Evolutionary conservation across 768 basidiomycete species (phyloP).

Genomic region (Cyathus striatus): DNA sequence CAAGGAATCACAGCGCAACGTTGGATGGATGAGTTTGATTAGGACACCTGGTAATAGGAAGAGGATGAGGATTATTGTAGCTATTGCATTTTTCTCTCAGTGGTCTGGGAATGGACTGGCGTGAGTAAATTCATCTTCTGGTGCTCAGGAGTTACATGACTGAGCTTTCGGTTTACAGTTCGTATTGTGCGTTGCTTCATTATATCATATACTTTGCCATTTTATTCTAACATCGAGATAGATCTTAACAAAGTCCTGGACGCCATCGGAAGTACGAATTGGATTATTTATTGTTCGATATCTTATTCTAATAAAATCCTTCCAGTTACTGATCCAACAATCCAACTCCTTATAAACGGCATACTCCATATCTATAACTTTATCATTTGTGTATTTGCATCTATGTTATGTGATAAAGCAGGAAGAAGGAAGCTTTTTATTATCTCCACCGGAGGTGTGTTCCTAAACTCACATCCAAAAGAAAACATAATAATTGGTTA

Average conservation of each 20-base stretch:
- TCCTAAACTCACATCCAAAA: too few relatives aligned
- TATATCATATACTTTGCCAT: not conserved
- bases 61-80: constrained; percentile 51
- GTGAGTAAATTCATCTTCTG: constrained; percentile 13
- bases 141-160: not conserved
- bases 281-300: constrained; percentile 4
- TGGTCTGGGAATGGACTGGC: constrained; percentile 53
- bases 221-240: constrained; percentile 3
- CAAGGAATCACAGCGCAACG: constrained; percentile 29
- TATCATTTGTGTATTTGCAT: constrained; percentile 42
- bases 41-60: constrained; percentile 46
- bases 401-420: constrained; percentile 41
- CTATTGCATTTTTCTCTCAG: constrained; percentile 56
- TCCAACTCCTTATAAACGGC: constrained; percentile 43
- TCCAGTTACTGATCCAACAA: constrained; percentile 38
- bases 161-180: not conserved
- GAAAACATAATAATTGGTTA: too few relatives aligned
- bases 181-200: not conserved
- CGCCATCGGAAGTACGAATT: constrained; percentile 41
- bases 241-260: constrained; percentile 51
- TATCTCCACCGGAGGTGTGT: constrained; percentile 36
- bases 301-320: not conserved
- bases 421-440: constrained; percentile 49
- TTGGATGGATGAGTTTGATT: constrained; percentile 42
- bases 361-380: constrained; percentile 53